Base-by-base conservation (phyloP, 176 grass and related monocot species). In the Musa schizocarpa region DNA sequence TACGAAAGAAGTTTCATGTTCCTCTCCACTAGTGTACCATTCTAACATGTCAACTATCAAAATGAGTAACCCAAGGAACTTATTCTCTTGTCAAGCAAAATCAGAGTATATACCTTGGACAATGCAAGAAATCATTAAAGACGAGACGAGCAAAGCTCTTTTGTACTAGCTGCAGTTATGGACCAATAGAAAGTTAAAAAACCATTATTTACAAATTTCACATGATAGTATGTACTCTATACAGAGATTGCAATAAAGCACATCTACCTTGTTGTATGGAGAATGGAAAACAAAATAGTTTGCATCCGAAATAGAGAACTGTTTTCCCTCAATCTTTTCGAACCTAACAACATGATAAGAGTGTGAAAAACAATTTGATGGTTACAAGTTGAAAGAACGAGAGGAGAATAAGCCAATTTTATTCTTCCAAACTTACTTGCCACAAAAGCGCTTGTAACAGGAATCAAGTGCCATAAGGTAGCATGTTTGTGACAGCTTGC, bases 271-370 rank as follows among this genome's bases (percentile, higher is more conserved):
- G 59, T 99, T 99, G 66, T 99, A 99, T 67, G 95, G 95, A 87
- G 95, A 99, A 93, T 99, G 95, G 74, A 99, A 99, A 50, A 94
- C 91, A 17, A 82, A 89, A 89, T 94, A 94, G 79, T 87, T 88
- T 77, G 84, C 90, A 74, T 94, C 83, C 34, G 71, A 88, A 80
- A 94, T 83, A 25, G 95, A 91, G 79, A 98, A 99, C 52, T 92
- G 73, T 20, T 82, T 85, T 75, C 88, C 91, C 77, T 74, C 88
- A 72, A 86, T 74, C 55, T 99, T 99, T 76, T 88, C 86, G 24
- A 89, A 99, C 86, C 95, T 99, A 64, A 84, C 64, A 21, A 21
- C 24, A 53, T 52, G 55, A 73, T 74, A 14, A 20, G 34, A 43
- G 34, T 6, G 34, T 55, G 43, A 29, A 29, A 72, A 21, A 81